Evolutionary conservation across 768 basidiomycete genomes (phyloP).

Genomic region (Scleroderma citrinum): DNA sequence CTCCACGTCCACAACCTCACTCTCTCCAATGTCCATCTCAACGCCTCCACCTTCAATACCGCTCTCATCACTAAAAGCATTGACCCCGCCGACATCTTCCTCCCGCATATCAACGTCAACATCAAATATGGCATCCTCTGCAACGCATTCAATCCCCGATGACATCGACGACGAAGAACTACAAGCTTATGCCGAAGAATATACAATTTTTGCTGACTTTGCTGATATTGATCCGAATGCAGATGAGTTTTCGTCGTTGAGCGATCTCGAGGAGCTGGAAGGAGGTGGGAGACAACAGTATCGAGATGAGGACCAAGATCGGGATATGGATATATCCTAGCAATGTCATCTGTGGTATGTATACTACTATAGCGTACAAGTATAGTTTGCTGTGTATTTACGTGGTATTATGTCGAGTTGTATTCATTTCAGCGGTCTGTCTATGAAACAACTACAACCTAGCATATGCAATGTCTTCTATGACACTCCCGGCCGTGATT

Average conservation of each 20-base stretch:
- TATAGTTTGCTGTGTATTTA: too few species aligned
- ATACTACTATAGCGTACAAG: too few species aligned
- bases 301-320: background rate
- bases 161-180: constrained; percentile 55
- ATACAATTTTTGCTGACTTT: constrained; percentile 39
- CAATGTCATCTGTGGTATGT: too few species aligned
- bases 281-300: background rate
- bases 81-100: background rate
- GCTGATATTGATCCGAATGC: constrained; percentile 34
- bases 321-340: constrained; percentile 25
- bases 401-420: too few species aligned
- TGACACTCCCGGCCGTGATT: too few species aligned
- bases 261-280: constrained; percentile 13
- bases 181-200: constrained; percentile 53
- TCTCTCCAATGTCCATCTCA: background rate
- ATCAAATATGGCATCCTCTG: background rate
- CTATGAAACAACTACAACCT: too few species aligned
- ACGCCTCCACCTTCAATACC: constrained; percentile 2
- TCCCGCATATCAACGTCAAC: background rate
- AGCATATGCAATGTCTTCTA: too few species aligned
- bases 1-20: background rate
- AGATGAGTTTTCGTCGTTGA: constrained; percentile 12
- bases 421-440: too few species aligned
- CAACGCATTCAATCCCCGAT: constrained; percentile 30
- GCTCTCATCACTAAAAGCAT: constrained; percentile 1